These are phyloP conservation scores for Hevea brasiliensis DNA, from an alignment of 345 rosid genomes.

Conservation along the genomic window DNA sequence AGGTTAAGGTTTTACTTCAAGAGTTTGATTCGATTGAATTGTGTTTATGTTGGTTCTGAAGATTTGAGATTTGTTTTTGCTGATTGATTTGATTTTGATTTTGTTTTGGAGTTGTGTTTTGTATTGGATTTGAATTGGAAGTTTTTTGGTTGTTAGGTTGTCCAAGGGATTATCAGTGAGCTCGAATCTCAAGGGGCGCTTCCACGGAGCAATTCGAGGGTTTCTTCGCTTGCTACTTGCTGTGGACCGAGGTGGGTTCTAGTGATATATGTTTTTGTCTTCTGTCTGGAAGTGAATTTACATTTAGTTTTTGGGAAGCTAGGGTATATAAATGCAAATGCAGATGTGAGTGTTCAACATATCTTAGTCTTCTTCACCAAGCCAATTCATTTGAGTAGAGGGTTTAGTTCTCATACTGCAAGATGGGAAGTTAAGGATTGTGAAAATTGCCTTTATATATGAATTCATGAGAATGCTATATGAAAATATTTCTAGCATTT, in stretches of 20 bases:
- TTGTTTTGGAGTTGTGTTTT: constrained; percentile 12
- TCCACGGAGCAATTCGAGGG: constrained; percentile 98
- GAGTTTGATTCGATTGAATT: constrained; percentile 4
- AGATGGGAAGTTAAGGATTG: not conserved
- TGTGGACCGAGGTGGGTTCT: constrained; percentile 92
- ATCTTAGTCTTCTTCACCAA: too few species aligned
- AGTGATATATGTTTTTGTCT: not conserved
- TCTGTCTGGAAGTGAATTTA: too few species aligned
- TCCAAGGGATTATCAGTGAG: constrained; percentile 96
- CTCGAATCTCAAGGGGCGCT: constrained; percentile 98
- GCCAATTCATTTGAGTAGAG: not conserved
- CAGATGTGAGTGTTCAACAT: not conserved
- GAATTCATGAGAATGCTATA: not conserved
- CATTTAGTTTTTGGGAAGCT: too few species aligned
- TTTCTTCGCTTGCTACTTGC: constrained; percentile 97
- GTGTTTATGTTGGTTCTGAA: not conserved
- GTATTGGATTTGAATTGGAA: constrained; percentile 12
- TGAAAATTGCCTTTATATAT: not conserved
- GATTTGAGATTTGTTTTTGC: too few species aligned
- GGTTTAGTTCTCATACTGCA: not conserved
- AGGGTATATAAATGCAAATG: not conserved
- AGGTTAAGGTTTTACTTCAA: constrained; percentile 4
- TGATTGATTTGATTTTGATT: not conserved
- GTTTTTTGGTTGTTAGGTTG: constrained; percentile 55
- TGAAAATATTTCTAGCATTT: too few species aligned